phyloP scores from a whole-genome alignment of 2,329 filamentous ascomycete species.

The Leptodontidium sp. region DNA sequence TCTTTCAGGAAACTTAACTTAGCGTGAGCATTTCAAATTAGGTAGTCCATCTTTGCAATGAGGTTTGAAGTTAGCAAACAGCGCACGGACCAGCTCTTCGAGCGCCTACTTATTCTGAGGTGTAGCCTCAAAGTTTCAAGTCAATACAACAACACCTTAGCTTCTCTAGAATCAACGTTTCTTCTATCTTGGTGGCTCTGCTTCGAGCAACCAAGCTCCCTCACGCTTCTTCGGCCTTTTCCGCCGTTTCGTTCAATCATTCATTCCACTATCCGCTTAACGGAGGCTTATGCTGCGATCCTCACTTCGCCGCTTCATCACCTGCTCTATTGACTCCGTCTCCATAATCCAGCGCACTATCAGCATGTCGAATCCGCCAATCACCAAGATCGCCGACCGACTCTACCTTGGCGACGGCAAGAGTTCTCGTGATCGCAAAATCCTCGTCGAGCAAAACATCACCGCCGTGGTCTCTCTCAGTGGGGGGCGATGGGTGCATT shows the following conservation, averaged over 20 bases:
- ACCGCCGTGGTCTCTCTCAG: slow-evolving; percentile 6
- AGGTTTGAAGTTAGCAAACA: too few species aligned
- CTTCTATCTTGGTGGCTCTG: too few species aligned
- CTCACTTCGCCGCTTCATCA: not conserved
- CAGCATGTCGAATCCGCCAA: slow-evolving; percentile 1
- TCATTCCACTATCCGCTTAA: not conserved
- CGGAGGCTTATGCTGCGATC: not conserved
- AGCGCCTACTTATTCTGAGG: too few species aligned
- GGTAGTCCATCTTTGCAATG: too few species aligned
- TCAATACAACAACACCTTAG: too few species aligned
- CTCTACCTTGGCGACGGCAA: slow-evolving; percentile 2
- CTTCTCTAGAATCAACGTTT: too few species aligned
- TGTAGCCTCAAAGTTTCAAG: too few species aligned
- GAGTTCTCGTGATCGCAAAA: not conserved
- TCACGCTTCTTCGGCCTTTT: not conserved
- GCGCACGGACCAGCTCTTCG: too few species aligned
- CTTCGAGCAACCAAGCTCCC: too few species aligned
- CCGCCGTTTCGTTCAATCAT: not conserved
- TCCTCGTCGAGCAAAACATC: not conserved
- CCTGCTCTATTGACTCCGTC: not conserved
- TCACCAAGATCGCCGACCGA: not conserved
- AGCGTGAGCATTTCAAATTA: too few species aligned
- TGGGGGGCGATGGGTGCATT: not conserved
- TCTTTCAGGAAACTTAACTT: too few species aligned
- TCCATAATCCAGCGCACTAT: not conserved